These are phyloP conservation scores for Metschnikowia cerradonensis DNA, from an alignment of 805 yeast species.

Conservation along the genomic window DNA sequence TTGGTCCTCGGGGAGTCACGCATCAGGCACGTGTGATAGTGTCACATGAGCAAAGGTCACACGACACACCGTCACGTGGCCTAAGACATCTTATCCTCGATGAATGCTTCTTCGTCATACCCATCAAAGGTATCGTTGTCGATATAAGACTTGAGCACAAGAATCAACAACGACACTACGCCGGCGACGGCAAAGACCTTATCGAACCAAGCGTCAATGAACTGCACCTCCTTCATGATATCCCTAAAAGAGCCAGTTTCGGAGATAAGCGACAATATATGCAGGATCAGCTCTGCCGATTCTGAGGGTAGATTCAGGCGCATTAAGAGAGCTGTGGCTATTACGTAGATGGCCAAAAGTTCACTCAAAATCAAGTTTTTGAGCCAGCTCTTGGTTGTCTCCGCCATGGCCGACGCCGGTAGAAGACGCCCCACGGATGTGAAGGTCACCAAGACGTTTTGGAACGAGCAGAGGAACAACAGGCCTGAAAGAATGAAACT, in stretches of 20 bases:
- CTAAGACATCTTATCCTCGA: conserved; percentile 20
- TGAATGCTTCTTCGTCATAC: conserved; percentile 34
- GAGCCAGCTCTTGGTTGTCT: conserved; percentile 25
- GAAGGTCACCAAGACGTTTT: conserved; percentile 60
- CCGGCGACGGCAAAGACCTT: conserved; percentile 46
- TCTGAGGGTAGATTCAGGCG: conserved; percentile 46
- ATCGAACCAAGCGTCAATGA: conserved; percentile 51
- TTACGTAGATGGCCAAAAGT: conserved; percentile 46
- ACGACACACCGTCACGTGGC: neutral
- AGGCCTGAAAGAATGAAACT: conserved; percentile 54
- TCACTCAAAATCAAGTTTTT: conserved; percentile 40
- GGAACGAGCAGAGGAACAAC: conserved; percentile 58
- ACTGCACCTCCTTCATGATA: conserved; percentile 36
- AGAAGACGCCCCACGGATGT: conserved; percentile 43
- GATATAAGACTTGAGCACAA: conserved; percentile 18
- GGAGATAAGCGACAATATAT: conserved; percentile 30
- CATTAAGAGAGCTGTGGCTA: conserved; percentile 49
- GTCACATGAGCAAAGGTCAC: neutral
- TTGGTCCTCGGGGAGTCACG: neutral
- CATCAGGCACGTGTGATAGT: too few relatives aligned
- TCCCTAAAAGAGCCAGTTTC: conserved; percentile 16
- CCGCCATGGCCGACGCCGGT: conserved; percentile 21
- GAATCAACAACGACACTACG: conserved; percentile 27
- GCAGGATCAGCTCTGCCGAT: conserved; percentile 38
- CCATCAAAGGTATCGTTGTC: conserved; percentile 19